Base-by-base conservation (phyloP, 2,329 filamentous ascomycete species). In the Ophiostoma perfectum region DNA sequence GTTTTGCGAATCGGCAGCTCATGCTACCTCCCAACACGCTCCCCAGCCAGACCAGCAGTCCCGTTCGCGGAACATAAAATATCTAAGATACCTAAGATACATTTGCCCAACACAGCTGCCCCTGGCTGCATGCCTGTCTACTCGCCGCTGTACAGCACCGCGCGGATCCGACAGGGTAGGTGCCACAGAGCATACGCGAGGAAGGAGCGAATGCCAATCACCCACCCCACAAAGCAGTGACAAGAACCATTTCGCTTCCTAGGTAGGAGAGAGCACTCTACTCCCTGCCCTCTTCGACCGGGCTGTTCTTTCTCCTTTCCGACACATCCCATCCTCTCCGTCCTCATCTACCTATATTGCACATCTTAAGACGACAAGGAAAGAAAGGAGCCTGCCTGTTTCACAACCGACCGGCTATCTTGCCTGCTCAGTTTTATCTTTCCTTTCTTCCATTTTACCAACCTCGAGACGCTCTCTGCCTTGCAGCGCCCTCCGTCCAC, bases 301-400 rank as follows among this genome's bases (percentile, higher is more conserved):
- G 27, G 27, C 27, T 27, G 27, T 64, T 45, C 18, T 8, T 49
- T 52, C 16, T 44, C n/a, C 42, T 60, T 44, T 44, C 12, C 14
- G 27, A 27, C 27, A 27, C 27, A 27, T 27, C 27, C 27, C 27
- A 27, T 39, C 14, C 63, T 38, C 42, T 65, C 42, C 45, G 41
- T 3, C 11, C 14, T n/a, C 41, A 39, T 66, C 18, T 18, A 44
- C 45, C 65, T 44, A 69, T 69, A 69, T 64, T 62, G 14, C 67
- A n/a, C 68, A 64, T 69, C 60, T 45, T 66, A 69, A 60, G 65
- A 67, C 65, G 49, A 49, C 58, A 27, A 60, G 65, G 65, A 60
- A 49, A 49, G 55, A 16, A 64, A 64, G 60, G 47, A 49, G 60
- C 67, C 4, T 36, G 38, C 64, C 44, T 64, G 67, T 69, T 69